phyloP scores from a whole-genome alignment of 352 stramenopile genomes.

The Plasmopara halstedii region DNA sequence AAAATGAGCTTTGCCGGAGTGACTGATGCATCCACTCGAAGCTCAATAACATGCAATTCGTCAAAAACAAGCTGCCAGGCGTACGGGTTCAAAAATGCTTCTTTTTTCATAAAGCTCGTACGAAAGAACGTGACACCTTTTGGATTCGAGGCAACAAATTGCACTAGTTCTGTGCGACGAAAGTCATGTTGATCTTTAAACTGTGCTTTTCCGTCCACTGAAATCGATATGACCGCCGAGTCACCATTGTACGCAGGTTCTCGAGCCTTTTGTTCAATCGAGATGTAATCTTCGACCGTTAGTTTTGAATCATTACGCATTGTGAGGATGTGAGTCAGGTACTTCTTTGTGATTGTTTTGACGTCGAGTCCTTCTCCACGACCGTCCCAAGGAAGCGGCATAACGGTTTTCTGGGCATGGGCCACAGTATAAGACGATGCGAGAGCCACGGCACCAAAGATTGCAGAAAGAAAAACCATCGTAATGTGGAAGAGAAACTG shows the following conservation, averaged over 20 bases:
- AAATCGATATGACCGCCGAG: slow-evolving; percentile 51
- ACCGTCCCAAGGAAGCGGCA: slow-evolving; percentile 46
- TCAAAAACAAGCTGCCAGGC: slow-evolving; percentile 56
- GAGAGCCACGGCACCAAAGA: background rate
- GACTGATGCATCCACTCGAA: slow-evolving; percentile 47
- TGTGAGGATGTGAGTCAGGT: slow-evolving; percentile 60
- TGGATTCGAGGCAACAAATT: slow-evolving; percentile 34
- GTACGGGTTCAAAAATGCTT: slow-evolving; percentile 31
- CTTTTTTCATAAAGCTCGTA: slow-evolving; percentile 55
- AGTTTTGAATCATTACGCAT: slow-evolving; percentile 26
- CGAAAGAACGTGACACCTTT: slow-evolving; percentile 38
- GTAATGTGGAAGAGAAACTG: too few relatives aligned
- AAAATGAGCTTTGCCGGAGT: slow-evolving; percentile 47
- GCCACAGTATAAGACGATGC: background rate
- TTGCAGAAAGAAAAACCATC: background rate
- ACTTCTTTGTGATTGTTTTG: slow-evolving; percentile 43
- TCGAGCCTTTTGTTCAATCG: slow-evolving; percentile 32
- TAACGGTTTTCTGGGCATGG: background rate
- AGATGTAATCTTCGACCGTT: slow-evolving; percentile 41
- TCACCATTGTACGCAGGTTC: slow-evolving; percentile 51
- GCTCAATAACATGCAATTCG: slow-evolving; percentile 53
- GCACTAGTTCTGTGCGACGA: slow-evolving; percentile 58
- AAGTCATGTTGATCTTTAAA: slow-evolving; percentile 55
- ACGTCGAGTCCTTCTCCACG: slow-evolving; percentile 45
- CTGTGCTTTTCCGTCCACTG: slow-evolving; percentile 47